A percentile compares a stretch with the other conserved stretches of the same genome.
These are phyloP conservation scores for Mortierella sp. DNA, from an alignment of 371 early-diverging fungal species.

Conservation along the genomic window DNA sequence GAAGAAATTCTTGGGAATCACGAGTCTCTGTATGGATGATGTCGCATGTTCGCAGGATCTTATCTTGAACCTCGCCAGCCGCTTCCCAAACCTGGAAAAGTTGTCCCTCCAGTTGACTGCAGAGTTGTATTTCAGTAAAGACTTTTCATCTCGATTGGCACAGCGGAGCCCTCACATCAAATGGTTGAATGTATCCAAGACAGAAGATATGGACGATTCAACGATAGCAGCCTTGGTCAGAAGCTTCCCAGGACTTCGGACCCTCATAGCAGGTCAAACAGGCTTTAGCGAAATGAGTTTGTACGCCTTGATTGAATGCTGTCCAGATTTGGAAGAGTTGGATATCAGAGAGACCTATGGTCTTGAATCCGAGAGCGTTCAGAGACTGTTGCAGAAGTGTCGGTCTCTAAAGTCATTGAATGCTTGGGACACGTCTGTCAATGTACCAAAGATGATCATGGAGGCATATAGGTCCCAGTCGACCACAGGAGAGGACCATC, in stretches of 20 bases:
- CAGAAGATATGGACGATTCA: constrained; percentile 11
- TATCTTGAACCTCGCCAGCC: constrained; percentile 8
- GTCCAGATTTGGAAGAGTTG: constrained; percentile 9
- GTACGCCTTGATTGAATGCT: constrained; percentile 5
- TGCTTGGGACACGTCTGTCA: constrained; percentile 10
- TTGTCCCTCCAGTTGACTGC: constrained; percentile 8
- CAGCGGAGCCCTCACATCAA: constrained; percentile 9
- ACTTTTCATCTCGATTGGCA: constrained; percentile 5
- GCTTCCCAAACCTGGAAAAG: constrained; percentile 3
- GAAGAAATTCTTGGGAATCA: constrained; percentile 6
- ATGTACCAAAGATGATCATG: constrained; percentile 12
- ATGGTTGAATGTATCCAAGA: constrained; percentile 6
- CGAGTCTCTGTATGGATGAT: constrained; percentile 14
- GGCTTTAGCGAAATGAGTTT: constrained; percentile 6
- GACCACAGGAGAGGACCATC: not conserved
- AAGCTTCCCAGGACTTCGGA: constrained; percentile 5
- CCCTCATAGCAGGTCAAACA: constrained; percentile 9
- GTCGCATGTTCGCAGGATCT: constrained; percentile 13
- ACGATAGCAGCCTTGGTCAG: constrained; percentile 1
- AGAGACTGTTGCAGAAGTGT: constrained; percentile 4
- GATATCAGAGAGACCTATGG: constrained; percentile 13
- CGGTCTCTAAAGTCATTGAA: constrained; percentile 5
- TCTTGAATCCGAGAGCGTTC: constrained; percentile 6
- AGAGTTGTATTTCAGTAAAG: constrained; percentile 6
- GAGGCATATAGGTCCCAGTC: constrained; percentile 9